Percentiles rank a stretch among this genome's conserved stretches.
phyloP scores from a whole-genome alignment of 768 basidiomycete species.

The Leccinum incarnatum region DNA sequence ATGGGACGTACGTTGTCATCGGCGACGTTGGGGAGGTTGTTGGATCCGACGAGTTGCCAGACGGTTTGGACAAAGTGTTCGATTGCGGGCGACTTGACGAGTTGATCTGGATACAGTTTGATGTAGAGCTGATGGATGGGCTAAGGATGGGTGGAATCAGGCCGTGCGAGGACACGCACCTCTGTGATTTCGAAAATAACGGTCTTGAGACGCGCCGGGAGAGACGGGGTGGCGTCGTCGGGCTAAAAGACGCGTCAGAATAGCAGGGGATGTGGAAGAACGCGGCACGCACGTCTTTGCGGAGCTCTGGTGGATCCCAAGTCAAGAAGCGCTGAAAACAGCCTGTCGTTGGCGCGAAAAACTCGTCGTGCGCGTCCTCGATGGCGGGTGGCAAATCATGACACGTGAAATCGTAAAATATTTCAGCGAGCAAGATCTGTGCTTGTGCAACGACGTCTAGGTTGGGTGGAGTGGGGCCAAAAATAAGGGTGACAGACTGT shows the following conservation, averaged over 20 bases:
- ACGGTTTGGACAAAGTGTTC: slow-evolving; percentile 79
- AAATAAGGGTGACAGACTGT: slow-evolving; percentile 53
- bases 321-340: slow-evolving; percentile 78
- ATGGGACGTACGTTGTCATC: slow-evolving; percentile 66
- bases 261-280: background rate
- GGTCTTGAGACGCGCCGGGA: slow-evolving; percentile 89
- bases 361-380: slow-evolving; percentile 82
- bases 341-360: slow-evolving; percentile 68
- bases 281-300: slow-evolving; percentile 53
- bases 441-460: slow-evolving; percentile 61
- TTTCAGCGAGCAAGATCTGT: slow-evolving; percentile 75
- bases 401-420: slow-evolving; percentile 92
- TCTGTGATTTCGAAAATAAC: slow-evolving; percentile 89
- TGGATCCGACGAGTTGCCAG: slow-evolving; percentile 79
- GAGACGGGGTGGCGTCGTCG: slow-evolving; percentile 79
- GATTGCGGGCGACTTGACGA: slow-evolving; percentile 60
- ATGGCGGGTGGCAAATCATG: slow-evolving; percentile 94
- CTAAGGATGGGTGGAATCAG: background rate
- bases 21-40: slow-evolving; percentile 62
- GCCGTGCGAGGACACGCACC: slow-evolving; percentile 38
- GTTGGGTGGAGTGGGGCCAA: slow-evolving; percentile 40
- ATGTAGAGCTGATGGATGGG: slow-evolving; percentile 58
- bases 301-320: slow-evolving; percentile 72
- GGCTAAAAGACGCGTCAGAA: slow-evolving; percentile 40
- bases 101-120: slow-evolving; percentile 78